Conservation (phyloP, 768 basidiomycete species). For the Mycena latifolia region DNA sequence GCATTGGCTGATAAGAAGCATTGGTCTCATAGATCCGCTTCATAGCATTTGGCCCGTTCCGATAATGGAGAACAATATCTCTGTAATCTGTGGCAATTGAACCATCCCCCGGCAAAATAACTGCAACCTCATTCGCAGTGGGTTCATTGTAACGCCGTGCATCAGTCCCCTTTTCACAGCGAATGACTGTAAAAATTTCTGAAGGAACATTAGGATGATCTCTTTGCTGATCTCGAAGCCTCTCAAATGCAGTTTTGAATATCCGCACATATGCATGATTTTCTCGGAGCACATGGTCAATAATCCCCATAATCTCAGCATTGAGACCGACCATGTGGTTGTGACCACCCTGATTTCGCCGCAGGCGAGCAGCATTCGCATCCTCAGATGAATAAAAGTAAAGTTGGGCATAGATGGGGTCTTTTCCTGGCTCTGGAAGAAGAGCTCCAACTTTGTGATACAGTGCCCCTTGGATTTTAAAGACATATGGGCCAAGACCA, state of each 20-base stretch:
- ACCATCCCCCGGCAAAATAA: conserved; percentile 47
- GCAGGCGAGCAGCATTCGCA: conserved; percentile 7
- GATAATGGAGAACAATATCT: conserved; percentile 47
- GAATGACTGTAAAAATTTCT: conserved; percentile 4
- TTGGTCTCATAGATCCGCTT: conserved; percentile 45
- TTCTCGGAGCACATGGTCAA: not conserved
- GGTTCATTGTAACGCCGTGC: conserved; percentile 52
- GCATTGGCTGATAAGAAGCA: conserved; percentile 48
- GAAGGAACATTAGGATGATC: conserved; percentile 31
- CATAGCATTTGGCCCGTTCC: conserved; percentile 26
- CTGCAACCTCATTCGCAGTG: conserved; percentile 53
- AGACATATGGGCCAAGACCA: conserved; percentile 41
- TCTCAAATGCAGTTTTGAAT: conserved; percentile 2
- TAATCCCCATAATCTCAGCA: conserved; percentile 33
- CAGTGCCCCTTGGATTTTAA: too few relatives aligned
- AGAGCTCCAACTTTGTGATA: conserved; percentile 46
- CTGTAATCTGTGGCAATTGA: conserved; percentile 19
- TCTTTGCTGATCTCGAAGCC: conserved; percentile 35
- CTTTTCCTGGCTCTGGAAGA: conserved; percentile 33
- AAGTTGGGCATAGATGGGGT: conserved; percentile 45
- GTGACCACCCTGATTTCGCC: too few relatives aligned
- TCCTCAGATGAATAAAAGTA: conserved; percentile 14
- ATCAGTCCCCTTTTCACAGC: conserved; percentile 37
- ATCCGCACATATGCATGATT: conserved; percentile 16
- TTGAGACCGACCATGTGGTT: not conserved